Base-by-base conservation (phyloP, 768 basidiomycete species). In the Tulasnella sp. region DNA sequence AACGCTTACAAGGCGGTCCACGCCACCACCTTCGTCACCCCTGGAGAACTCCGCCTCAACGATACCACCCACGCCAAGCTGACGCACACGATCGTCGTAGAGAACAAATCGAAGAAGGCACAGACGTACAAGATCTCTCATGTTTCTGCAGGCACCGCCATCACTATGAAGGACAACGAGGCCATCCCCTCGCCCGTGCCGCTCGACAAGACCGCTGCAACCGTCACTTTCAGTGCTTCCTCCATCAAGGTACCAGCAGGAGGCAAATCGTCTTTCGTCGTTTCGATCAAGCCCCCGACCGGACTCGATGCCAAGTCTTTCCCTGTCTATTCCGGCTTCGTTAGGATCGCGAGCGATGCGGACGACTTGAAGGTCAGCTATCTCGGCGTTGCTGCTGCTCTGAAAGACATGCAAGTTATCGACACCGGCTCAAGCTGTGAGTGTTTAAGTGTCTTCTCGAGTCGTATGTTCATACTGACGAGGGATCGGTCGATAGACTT, bases 311-410 rank as follows among this genome's bases (percentile, higher is more conserved):
- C 77, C 2, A 75, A 81, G 36, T 80, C 83, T 1, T 83, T 86
- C 78, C 88, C 88, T 26, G 81, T 88, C 70, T 88, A 84, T 79
- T 86, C 85, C 37, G 88, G 88, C 12, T 87, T 83, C 81, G 85
- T 89, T 75, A 75, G 81, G 72, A 75, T 81, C 52, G 42, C 26
- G 7, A 81, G 83, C 42, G 81, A 84, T 44, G 41, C 72, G 32
- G 47, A 74, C 17, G 41, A 41, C 64, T 19, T 72, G 62, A 26
- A 29, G 16, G 71, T 72, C 37, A 80, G 84, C 5, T 87, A 86
- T 76, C 77, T 87, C 17, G 86, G 86, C 9, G 71, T 83, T n/a
- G 80, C 78, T 0, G 81, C 79, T 0, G 71, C 80, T 29, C 79
- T 87, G 72, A 83, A 82, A 75, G 78, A 86, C 72, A 83, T 83